Base-by-base conservation (phyloP, 306 rosid genomes). In the Casuarina cunninghamiana region DNA sequence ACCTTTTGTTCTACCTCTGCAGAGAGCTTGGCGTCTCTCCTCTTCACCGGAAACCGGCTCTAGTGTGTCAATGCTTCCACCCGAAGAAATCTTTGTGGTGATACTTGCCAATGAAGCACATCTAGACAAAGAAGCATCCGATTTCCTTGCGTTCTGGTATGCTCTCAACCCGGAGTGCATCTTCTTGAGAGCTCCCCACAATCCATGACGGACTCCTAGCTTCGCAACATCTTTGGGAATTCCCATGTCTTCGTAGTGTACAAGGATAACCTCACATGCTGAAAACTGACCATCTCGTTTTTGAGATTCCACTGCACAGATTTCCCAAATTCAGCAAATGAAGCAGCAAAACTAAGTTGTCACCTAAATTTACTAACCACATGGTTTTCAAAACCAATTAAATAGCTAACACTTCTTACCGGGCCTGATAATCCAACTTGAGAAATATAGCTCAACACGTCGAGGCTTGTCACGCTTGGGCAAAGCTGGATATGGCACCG, bases 171-270 rank as follows among this genome's bases (percentile, higher is more conserved):
- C 99, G 43, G 91, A 82, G 82, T 96, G 97, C 84, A 96, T 76
- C 83, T 93, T 96, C 86, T 91, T 96, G 55, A 96, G 96, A 13
- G 98, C 91, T 74, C 98, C 95, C 99, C 99, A 96, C 99, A 96
- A 93, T 51, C 98, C 99, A 63, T 96, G 99, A 57, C 99, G 99
- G 81, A 96, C 94, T 3, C 96, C 99, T 83, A 91, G 78, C 90
- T 96, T 96, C 0, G 98, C 99, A 75, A 93, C 99, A 62, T 96
- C 99, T 83, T 96, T 96, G 53, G 99, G 99, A 74, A 96, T 96
- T 62, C 99, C 99, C 99, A 96, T 96, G 86, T 96, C 99, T 84
- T 96, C 99, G 5, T 93, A 79, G 77, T 96, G 99, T 60, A 93
- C 73, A 11, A 96, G 97, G 82, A 84, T 93, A 62, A 96, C 96